Conservation (phyloP, 2,329 filamentous ascomycete species). For the Neofusicoccum kwambonambiense region DNA sequence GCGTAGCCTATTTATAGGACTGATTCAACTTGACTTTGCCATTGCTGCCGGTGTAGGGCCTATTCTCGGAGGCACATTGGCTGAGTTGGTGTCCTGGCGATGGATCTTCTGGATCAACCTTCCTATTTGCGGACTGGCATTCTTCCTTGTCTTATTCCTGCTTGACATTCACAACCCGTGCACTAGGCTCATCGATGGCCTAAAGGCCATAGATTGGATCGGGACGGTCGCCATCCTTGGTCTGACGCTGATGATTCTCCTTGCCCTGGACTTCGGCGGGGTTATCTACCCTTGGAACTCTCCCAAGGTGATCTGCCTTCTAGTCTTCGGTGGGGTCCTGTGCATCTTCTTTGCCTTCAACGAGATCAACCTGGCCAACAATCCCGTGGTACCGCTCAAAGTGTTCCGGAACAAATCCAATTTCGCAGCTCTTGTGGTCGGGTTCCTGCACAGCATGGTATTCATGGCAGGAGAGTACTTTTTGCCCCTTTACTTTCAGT, state of each 20-base stretch:
- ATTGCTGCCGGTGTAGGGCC: slow-evolving; percentile 56
- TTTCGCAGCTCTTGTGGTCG: slow-evolving; percentile 54
- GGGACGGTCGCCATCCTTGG: slow-evolving; percentile 50
- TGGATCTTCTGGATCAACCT: slow-evolving; percentile 59
- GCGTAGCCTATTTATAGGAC: slow-evolving; percentile 51
- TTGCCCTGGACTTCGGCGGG: slow-evolving; percentile 57
- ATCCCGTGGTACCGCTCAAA: slow-evolving; percentile 66
- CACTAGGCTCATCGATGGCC: slow-evolving; percentile 48
- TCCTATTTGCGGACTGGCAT: slow-evolving; percentile 50
- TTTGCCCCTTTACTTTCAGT: slow-evolving; percentile 71
- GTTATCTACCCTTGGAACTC: slow-evolving; percentile 54
- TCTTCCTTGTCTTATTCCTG: slow-evolving; percentile 51
- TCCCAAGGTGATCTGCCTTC: slow-evolving; percentile 55
- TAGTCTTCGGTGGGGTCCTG: slow-evolving; percentile 52
- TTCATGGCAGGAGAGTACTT: slow-evolving; percentile 70
- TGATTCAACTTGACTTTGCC: slow-evolving; percentile 56
- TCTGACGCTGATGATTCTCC: slow-evolving; percentile 52
- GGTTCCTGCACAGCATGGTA: slow-evolving; percentile 46
- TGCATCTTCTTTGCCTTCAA: slow-evolving; percentile 57
- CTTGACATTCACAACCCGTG: slow-evolving; percentile 57
- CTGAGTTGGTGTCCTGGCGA: slow-evolving; percentile 47
- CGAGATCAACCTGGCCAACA: slow-evolving; percentile 60
- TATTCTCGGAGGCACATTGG: slow-evolving; percentile 53
- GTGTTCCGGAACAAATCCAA: slow-evolving; percentile 61
- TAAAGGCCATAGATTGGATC: slow-evolving; percentile 51